Percentiles rank a stretch among this genome's conserved stretches.
phyloP scores from a whole-genome alignment of 345 rosid species.

The Aquilaria malaccensis region DNA sequence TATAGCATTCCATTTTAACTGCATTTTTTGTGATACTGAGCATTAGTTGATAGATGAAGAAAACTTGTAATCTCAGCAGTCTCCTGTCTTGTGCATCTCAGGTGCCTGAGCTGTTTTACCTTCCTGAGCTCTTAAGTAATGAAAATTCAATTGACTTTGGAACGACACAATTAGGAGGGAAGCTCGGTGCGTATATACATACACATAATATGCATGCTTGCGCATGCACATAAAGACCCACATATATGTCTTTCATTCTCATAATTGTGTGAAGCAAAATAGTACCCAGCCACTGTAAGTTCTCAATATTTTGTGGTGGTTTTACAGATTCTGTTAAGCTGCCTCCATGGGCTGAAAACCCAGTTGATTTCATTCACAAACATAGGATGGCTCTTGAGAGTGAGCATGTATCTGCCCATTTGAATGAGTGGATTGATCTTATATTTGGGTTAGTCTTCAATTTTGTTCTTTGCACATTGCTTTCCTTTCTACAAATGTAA shows the following conservation, averaged over 20 bases:
- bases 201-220: not conserved
- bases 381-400: conserved; percentile 96
- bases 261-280: too few species aligned
- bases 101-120: conserved; percentile 99
- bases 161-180: conserved; percentile 86
- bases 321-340: conserved; percentile 79
- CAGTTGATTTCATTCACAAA: conserved; percentile 91
- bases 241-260: not conserved
- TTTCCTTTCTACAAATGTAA: not conserved
- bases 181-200: conserved; percentile 57
- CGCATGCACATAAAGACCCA: too few species aligned
- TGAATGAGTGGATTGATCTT: conserved; percentile 99
- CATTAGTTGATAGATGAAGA: conserved; percentile 2
- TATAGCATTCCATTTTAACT: conserved; percentile 4
- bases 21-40: conserved; percentile 7
- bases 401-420: conserved; percentile 88
- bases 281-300: too few species aligned
- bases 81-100: conserved; percentile 19
- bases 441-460: conserved; percentile 69
- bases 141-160: conserved; percentile 88
- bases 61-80: conserved; percentile 9
- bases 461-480: not conserved
- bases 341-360: conserved; percentile 95
- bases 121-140: conserved; percentile 88
- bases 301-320: not conserved